Percentiles rank a stretch among this genome's conserved stretches.
Conservation (phyloP, 805 yeast species). For the Saccharomycopsis sp. region DNA sequence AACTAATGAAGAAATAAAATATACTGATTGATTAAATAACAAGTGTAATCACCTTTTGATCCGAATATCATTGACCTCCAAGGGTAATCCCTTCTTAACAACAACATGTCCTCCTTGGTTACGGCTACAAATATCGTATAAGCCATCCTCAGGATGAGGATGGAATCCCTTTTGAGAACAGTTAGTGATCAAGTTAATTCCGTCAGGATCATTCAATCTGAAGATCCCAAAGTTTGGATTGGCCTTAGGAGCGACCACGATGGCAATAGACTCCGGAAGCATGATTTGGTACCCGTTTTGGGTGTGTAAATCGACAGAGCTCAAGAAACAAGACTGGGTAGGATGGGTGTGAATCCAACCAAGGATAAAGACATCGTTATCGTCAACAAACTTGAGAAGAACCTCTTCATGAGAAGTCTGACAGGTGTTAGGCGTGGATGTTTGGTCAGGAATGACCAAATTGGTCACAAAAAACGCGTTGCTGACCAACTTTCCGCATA, state of each 20-base stretch:
- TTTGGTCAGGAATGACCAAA: conserved; percentile 56
- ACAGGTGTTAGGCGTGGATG: conserved; percentile 57
- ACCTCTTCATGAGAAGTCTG: conserved; percentile 53
- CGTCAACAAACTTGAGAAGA: conserved; percentile 49
- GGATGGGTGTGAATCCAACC: conserved; percentile 79
- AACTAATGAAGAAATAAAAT: not conserved
- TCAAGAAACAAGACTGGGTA: conserved; percentile 62
- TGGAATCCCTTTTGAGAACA: conserved; percentile 51
- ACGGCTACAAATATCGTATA: conserved; percentile 44
- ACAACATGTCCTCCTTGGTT: conserved; percentile 43
- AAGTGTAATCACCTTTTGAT: conserved; percentile 2
- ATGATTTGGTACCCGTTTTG: conserved; percentile 63
- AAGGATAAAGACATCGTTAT: conserved; percentile 49
- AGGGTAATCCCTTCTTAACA: conserved; percentile 39
- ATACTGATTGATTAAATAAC: not conserved
- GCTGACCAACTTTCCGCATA: conserved; percentile 54
- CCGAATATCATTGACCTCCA: conserved; percentile 44
- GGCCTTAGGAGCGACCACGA: conserved; percentile 54
- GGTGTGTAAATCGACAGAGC: conserved; percentile 62
- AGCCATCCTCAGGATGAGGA: conserved; percentile 47
- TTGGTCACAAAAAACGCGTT: conserved; percentile 61
- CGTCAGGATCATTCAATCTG: conserved; percentile 61
- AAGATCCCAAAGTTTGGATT: conserved; percentile 48
- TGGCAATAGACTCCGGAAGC: conserved; percentile 64
- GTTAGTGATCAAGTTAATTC: conserved; percentile 46